Evolutionary conservation across 345 rosid species (phyloP).

Genomic region (Pistacia atlantica): DNA sequence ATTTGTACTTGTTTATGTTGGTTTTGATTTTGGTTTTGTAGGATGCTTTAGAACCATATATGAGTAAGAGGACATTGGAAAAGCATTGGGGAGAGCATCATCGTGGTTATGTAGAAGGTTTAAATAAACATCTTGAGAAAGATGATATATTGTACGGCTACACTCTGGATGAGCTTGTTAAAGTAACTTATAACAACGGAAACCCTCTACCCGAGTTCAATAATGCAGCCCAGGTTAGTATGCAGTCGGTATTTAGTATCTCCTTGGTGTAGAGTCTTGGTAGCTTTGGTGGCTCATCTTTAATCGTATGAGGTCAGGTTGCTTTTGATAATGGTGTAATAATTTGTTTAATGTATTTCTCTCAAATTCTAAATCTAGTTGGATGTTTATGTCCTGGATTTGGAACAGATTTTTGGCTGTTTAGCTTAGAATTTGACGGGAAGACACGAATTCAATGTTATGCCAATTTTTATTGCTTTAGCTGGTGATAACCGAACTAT

Average conservation of each 20-base stretch:
- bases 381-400: not conserved
- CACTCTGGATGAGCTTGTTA: slow-evolving; percentile 89
- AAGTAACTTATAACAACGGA: slow-evolving; percentile 78
- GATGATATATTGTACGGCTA: slow-evolving; percentile 67
- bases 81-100: slow-evolving; percentile 83
- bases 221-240: slow-evolving; percentile 76
- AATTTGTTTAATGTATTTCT: not conserved
- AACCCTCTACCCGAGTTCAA: slow-evolving; percentile 84
- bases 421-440: not conserved
- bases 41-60: slow-evolving; percentile 93
- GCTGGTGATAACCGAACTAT: not conserved
- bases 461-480: not conserved
- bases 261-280: not conserved
- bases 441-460: not conserved
- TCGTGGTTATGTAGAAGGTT: slow-evolving; percentile 60
- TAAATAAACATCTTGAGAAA: slow-evolving; percentile 68
- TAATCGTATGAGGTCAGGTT: not conserved
- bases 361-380: not conserved
- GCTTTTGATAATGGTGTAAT: not conserved
- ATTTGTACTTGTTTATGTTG: not conserved
- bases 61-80: slow-evolving; percentile 75
- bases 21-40: slow-evolving; percentile 14
- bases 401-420: not conserved
- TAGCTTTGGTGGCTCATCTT: not conserved
- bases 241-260: not conserved